Conservation (phyloP, 176 grass and related monocot genomes). For the Triticum monococcum region DNA sequence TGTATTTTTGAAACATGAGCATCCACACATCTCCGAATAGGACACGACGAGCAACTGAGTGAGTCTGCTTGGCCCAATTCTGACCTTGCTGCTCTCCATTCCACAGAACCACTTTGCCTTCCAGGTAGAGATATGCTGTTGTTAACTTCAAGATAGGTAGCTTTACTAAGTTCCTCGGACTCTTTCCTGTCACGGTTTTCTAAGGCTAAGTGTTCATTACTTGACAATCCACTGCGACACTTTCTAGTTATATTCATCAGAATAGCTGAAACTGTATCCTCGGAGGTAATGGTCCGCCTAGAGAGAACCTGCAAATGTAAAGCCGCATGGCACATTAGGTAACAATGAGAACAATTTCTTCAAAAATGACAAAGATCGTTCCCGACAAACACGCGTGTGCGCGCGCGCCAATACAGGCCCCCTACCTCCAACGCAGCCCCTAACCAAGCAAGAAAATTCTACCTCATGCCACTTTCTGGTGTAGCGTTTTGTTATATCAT, state of each 20-base stretch:
- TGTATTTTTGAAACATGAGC: slow-evolving; percentile 84
- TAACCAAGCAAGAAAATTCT: slow-evolving; percentile 17
- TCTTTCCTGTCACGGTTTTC: slow-evolving; percentile 67
- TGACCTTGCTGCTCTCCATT: slow-evolving; percentile 80
- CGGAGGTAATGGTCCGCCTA: slow-evolving; percentile 73
- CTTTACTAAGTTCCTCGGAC: slow-evolving; percentile 72
- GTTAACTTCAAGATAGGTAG: slow-evolving; percentile 61
- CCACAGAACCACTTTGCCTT: slow-evolving; percentile 91
- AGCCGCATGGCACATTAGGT: slow-evolving; percentile 5
- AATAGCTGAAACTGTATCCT: slow-evolving; percentile 50
- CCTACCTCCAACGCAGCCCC: background rate
- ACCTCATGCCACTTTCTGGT: slow-evolving; percentile 97
- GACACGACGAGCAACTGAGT: slow-evolving; percentile 66
- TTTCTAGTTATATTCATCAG: slow-evolving; percentile 74
- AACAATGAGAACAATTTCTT: slow-evolving; percentile 7
- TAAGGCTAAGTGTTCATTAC: slow-evolving; percentile 44
- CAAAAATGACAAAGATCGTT: background rate
- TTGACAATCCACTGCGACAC: slow-evolving; percentile 56
- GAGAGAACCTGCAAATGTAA: slow-evolving; percentile 71
- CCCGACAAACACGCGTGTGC: too few species aligned
- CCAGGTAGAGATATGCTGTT: slow-evolving; percentile 68
- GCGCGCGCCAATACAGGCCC: background rate
- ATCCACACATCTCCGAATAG: slow-evolving; percentile 81
- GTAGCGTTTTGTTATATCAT: slow-evolving; percentile 90
- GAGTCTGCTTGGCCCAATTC: slow-evolving; percentile 68